Percentiles rank a stretch among this genome's conserved stretches.
Conservation (phyloP, 768 basidiomycete species). For the Lactifluus subvellereus region DNA sequence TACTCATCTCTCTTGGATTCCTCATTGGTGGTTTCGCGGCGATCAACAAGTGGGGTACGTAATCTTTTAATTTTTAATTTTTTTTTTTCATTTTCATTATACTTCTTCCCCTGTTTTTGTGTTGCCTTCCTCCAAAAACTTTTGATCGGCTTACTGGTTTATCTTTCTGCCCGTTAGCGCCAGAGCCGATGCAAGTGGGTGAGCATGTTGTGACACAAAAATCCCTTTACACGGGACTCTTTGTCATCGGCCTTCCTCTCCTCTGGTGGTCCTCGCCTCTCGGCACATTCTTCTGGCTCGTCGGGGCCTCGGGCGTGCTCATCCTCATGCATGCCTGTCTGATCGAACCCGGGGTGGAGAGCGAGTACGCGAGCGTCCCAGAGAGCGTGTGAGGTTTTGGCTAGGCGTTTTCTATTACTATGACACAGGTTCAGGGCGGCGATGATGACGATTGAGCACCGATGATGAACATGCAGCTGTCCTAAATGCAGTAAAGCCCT, state of each 20-base stretch:
- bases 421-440: neutral
- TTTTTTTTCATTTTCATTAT: neutral
- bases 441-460: neutral
- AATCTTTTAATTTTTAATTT: neutral
- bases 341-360: conserved; percentile 93
- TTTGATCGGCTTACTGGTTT: neutral
- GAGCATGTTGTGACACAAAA: conserved; percentile 83
- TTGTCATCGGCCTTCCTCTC: conserved; percentile 87
- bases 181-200: conserved; percentile 81
- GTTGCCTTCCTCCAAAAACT: neutral
- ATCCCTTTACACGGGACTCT: conserved; percentile 79
- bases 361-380: conserved; percentile 81
- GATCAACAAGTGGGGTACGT: conserved; percentile 85
- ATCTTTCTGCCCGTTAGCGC: conserved; percentile 41
- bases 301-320: conserved; percentile 78
- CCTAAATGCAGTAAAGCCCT: neutral
- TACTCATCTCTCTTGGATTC: conserved; percentile 80
- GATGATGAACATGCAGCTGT: neutral
- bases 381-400: conserved; percentile 40
- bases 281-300: conserved; percentile 88
- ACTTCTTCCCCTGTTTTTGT: no score
- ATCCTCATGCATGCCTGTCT: conserved; percentile 83
- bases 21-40: conserved; percentile 86
- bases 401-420: neutral
- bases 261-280: conserved; percentile 75